phyloP scores from a whole-genome alignment of 129 eudicot species.

The Pseudognaphalium luteoalbum region DNA sequence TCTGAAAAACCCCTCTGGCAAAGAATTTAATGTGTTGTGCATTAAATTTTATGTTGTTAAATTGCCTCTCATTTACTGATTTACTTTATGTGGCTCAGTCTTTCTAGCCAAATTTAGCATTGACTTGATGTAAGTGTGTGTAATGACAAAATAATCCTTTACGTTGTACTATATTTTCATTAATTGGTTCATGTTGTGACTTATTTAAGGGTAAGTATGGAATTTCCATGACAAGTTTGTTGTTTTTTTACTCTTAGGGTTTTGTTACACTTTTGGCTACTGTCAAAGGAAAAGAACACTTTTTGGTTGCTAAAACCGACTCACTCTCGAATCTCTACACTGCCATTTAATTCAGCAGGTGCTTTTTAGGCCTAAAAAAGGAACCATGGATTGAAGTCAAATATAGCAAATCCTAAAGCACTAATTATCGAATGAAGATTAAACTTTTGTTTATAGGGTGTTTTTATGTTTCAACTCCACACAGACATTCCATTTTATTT shows the following conservation, averaged over 20 bases:
- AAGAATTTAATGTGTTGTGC: constrained; percentile 42
- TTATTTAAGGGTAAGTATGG: constrained; percentile 32
- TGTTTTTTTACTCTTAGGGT: constrained; percentile 16
- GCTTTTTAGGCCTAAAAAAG: constrained; percentile 35
- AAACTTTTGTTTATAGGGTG: constrained; percentile 14
- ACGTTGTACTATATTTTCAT: neutral
- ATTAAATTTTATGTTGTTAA: constrained; percentile 34
- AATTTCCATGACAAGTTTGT: constrained; percentile 22
- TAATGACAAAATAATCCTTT: constrained; percentile 32
- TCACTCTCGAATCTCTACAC: constrained; percentile 23
- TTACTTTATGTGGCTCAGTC: constrained; percentile 38
- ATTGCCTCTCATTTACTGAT: constrained; percentile 32
- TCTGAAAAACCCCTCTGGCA: constrained; percentile 38
- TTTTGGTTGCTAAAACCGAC: constrained; percentile 38
- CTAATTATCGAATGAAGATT: constrained; percentile 23
- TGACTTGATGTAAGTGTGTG: constrained; percentile 31
- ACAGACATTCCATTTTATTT: neutral
- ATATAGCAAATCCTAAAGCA: constrained; percentile 39
- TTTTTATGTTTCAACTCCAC: constrained; percentile 9
- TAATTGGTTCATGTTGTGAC: neutral
- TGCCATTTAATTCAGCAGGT: constrained; percentile 41
- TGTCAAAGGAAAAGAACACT: constrained; percentile 35
- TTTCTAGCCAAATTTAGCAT: constrained; percentile 34
- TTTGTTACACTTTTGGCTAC: constrained; percentile 33
- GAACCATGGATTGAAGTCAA: constrained; percentile 35